phyloP scores from a whole-genome alignment of 345 rosid species.

The Gossypium stocksii region DNA sequence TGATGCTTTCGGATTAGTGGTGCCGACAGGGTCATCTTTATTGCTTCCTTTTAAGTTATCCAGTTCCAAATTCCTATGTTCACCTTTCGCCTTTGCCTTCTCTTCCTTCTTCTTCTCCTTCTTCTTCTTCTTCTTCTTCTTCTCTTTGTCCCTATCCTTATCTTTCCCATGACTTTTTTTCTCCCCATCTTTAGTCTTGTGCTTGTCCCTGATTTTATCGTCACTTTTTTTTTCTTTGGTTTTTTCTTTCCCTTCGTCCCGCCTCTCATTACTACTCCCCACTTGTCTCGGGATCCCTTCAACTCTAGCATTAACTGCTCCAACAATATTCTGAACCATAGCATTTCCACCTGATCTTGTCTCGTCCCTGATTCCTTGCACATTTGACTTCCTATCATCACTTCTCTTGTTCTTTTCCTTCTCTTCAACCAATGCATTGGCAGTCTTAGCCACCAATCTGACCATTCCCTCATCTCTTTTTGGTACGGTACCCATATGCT shows the following conservation, averaged over 20 bases:
- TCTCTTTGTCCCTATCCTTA: constrained; percentile 29
- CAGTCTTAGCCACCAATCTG: constrained; percentile 19
- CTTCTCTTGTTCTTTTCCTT: constrained; percentile 37
- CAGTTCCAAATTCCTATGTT: constrained; percentile 23
- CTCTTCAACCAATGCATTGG: constrained; percentile 24
- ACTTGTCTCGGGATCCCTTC: constrained; percentile 25
- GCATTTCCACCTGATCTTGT: constrained; percentile 26
- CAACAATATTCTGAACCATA: constrained; percentile 23
- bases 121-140: constrained; percentile 26
- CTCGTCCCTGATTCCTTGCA: constrained; percentile 26
- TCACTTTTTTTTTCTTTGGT: constrained; percentile 31
- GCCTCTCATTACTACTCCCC: constrained; percentile 25
- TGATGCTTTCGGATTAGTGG: constrained; percentile 18
- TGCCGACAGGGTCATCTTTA: constrained; percentile 24
- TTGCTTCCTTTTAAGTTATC: constrained; percentile 28
- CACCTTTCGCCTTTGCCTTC: constrained; percentile 24
- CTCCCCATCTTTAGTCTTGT: constrained; percentile 23
- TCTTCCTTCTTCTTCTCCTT: constrained; percentile 23
- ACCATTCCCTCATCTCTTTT: constrained; percentile 35
- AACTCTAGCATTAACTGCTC: constrained; percentile 25
- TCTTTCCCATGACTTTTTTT: constrained; percentile 31
- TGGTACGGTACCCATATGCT: constrained; percentile 19
- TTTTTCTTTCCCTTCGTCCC: constrained; percentile 32
- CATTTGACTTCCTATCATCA: constrained; percentile 29
- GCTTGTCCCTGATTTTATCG: constrained; percentile 28